These are phyloP conservation scores for Hypoxylon sp. DNA, from an alignment of 2,329 filamentous ascomycete genomes.

Conservation along the genomic window DNA sequence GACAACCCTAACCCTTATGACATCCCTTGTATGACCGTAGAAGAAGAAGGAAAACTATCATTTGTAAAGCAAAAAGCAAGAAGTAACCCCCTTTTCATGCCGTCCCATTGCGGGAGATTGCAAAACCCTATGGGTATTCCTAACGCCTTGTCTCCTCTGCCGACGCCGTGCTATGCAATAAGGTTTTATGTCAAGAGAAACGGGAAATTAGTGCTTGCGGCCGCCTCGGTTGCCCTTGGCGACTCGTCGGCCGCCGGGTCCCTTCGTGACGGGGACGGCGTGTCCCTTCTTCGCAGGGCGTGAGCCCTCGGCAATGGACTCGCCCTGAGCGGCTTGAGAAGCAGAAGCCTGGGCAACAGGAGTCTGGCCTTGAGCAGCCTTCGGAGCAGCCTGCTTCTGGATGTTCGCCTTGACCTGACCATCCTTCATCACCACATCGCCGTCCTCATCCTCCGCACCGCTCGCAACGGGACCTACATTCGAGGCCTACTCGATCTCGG, in stretches of 20 bases:
- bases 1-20: background rate
- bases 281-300: background rate
- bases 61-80: background rate
- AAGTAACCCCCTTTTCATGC: background rate
- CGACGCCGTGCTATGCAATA: conserved; percentile 1
- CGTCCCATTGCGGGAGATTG: background rate
- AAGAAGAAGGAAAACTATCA: background rate
- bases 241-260: background rate
- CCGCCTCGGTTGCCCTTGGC: background rate
- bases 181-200: background rate
- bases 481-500: conserved; percentile 42
- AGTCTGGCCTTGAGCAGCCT: background rate
- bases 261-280: background rate
- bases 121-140: background rate
- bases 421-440: background rate
- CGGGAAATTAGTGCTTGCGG: background rate
- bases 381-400: background rate
- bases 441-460: background rate
- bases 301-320: background rate
- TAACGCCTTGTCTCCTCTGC: background rate
- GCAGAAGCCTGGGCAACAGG: background rate
- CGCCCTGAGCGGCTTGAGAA: background rate
- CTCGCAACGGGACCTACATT: background rate
- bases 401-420: background rate
- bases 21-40: background rate